Percentiles rank a stretch among this genome's conserved stretches.
Conservation (phyloP, 805 yeast genomes). For the Spencermartinsiella europaea region DNA sequence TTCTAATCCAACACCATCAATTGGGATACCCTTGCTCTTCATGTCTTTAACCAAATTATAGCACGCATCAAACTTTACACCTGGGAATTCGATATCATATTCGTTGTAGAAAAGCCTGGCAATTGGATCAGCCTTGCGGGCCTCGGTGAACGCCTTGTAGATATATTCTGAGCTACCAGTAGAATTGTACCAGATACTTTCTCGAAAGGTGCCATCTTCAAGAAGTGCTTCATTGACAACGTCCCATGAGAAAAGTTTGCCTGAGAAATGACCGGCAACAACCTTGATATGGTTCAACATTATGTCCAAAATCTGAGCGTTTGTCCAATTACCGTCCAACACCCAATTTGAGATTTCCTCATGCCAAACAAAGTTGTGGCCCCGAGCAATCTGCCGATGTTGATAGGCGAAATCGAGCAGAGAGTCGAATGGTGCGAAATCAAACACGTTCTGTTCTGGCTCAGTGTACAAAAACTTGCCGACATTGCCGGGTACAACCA, state of each 20-base stretch:
- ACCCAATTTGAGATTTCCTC: slow-evolving; percentile 8
- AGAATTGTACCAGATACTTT: slow-evolving; percentile 5
- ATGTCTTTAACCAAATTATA: slow-evolving; percentile 4
- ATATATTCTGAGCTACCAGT: slow-evolving; percentile 5
- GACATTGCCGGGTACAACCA: slow-evolving; percentile 4
- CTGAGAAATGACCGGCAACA: slow-evolving; percentile 4
- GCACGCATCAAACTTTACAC: slow-evolving; percentile 1
- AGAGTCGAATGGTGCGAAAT: slow-evolving; percentile 1
- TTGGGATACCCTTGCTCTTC: slow-evolving; percentile 2
- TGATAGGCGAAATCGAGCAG: slow-evolving; percentile 3
- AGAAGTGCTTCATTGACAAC: slow-evolving; percentile 7
- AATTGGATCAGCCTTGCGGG: slow-evolving; percentile 4
- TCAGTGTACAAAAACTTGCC: slow-evolving; percentile 6
- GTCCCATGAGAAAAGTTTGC: slow-evolving; percentile 3
- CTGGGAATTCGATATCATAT: slow-evolving; percentile 5
- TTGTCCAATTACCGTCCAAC: slow-evolving; percentile 1
- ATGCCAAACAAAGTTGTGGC: slow-evolving; percentile 8
- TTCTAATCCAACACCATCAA: slow-evolving; percentile 6
- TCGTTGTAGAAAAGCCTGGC: slow-evolving; percentile 6
- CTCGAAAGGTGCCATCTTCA: slow-evolving; percentile 2
- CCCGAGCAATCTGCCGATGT: slow-evolving; percentile 2
- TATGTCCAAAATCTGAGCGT: background rate
- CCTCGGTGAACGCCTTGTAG: background rate
- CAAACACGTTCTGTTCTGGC: slow-evolving; percentile 7
- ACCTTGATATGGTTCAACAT: slow-evolving; percentile 2